These are phyloP conservation scores for Arctium lappa DNA, from an alignment of 129 eudicot genomes.

Conservation along the genomic window DNA sequence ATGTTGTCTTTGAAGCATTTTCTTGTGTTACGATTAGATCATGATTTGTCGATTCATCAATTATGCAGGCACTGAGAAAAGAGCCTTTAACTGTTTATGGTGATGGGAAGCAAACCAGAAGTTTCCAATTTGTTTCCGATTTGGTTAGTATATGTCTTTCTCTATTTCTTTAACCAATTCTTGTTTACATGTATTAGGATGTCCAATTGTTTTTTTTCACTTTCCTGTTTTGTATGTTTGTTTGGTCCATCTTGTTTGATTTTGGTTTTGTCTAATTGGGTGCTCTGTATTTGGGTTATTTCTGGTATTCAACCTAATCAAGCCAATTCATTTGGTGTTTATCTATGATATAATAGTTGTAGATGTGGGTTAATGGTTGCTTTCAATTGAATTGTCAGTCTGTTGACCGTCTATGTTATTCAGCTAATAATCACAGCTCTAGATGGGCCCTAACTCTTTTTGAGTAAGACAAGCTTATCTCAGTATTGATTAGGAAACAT, in stretches of 20 bases:
- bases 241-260: slow-evolving; percentile 18
- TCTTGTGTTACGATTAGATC: background rate
- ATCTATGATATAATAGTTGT: background rate
- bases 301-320: background rate
- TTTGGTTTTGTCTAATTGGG: background rate
- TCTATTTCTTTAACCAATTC: slow-evolving; percentile 1
- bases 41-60: background rate
- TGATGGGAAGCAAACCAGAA: slow-evolving; percentile 95
- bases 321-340: background rate
- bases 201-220: background rate
- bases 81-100: slow-evolving; percentile 94
- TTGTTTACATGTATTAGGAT: background rate
- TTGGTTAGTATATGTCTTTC: slow-evolving; percentile 48
- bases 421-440: background rate
- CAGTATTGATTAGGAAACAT: background rate
- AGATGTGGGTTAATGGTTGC: background rate
- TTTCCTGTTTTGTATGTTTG: slow-evolving; percentile 7
- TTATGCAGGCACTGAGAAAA: slow-evolving; percentile 78
- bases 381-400: background rate
- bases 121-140: slow-evolving; percentile 93
- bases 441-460: background rate
- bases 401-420: background rate
- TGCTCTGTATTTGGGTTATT: background rate
- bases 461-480: slow-evolving; percentile 5
- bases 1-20: background rate